Base-by-base conservation (phyloP, 2,329 filamentous ascomycete species). In the Diaporthe velutina region DNA sequence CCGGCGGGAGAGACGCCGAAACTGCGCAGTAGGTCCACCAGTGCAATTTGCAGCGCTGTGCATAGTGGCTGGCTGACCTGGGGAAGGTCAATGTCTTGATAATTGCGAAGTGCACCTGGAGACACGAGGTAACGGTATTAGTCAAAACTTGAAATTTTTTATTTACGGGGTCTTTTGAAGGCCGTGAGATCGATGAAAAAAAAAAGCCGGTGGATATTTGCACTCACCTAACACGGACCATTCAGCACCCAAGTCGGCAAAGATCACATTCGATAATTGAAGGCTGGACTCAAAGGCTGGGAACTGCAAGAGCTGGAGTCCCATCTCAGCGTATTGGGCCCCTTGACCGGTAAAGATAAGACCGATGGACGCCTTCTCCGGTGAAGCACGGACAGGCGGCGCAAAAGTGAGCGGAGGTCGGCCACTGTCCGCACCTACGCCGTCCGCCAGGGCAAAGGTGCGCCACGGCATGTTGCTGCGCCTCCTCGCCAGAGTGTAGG, bases 341-440 rank as follows among this genome's bases (percentile, higher is more conserved):
- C 80, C 80, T 58, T 81, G 79, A 3, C 80, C 80, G 3, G 82
- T 83, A 68, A 84, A 84, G 8, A 83, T 79, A 80, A 82, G 5
- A 76, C 79, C 10, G n/a, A n/a, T n/a, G n/a, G n/a, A 81, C 9
- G 22, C 70, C 50, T 52, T 52, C n/a, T 61, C 57, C n/a, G 35
- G 35, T 9, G 35, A 38, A 38, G 35, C 35, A 38, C 35, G 35
- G 7, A 15, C 45, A 19, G 22, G 48, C 48, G n/a, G 48, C 48
- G 48, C 48, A 38, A 38, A 38, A 9, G 35, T 38, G 35, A 38
- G 7, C 35, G 9, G 35, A 6, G 4, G 48, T 13, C 17, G n/a
- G 0, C 12, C 40, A 42, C 17, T 10, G 40, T 15, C 12, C 12
- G 12, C 40, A 17, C 17, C 1, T 42, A 17, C 13, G 12, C 35